These are phyloP conservation scores for Buxus sempervirens DNA, from an alignment of 164 flowering plant genomes.

Conservation along the genomic window DNA sequence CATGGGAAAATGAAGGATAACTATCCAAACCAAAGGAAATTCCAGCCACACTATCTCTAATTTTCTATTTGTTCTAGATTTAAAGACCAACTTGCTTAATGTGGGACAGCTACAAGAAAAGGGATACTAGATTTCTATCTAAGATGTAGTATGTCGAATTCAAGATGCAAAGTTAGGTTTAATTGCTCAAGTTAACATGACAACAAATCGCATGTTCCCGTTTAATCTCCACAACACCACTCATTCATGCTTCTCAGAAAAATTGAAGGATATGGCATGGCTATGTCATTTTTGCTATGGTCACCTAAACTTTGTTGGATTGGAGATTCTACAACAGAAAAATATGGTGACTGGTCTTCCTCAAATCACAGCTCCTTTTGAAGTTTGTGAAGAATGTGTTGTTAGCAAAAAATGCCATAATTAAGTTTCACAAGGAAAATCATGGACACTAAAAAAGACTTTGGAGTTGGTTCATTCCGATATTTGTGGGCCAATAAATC, in stretches of 20 bases:
- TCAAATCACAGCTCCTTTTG: too few relatives aligned
- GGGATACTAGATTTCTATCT: conserved; percentile 1
- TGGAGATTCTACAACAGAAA: conserved; percentile 8
- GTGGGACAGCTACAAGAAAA: conserved; percentile 8
- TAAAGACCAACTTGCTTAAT: conserved; percentile 7
- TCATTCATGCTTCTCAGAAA: conserved; percentile 10
- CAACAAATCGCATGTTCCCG: conserved; percentile 7
- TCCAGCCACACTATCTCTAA: conserved; percentile 7
- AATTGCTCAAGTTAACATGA: conserved; percentile 15
- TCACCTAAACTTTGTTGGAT: conserved; percentile 9
- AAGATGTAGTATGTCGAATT: conserved; percentile 10
- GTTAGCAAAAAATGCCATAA: too few relatives aligned
- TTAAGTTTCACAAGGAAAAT: too few relatives aligned
- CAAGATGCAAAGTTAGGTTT: conserved; percentile 13
- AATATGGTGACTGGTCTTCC: conserved; percentile 13
- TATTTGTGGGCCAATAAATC: too few relatives aligned
- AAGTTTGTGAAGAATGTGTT: too few relatives aligned
- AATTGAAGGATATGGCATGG: conserved; percentile 5
- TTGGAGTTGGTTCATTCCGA: too few relatives aligned
- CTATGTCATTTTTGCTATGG: conserved; percentile 16
- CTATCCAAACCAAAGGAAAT: too few relatives aligned
- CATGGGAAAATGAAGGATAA: too few relatives aligned
- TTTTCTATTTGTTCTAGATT: conserved; percentile 18
- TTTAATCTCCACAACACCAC: conserved; percentile 7
- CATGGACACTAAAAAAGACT: too few relatives aligned